phyloP scores from a whole-genome alignment of 2,329 filamentous ascomycete species.

The Fusarium kyushuense region DNA sequence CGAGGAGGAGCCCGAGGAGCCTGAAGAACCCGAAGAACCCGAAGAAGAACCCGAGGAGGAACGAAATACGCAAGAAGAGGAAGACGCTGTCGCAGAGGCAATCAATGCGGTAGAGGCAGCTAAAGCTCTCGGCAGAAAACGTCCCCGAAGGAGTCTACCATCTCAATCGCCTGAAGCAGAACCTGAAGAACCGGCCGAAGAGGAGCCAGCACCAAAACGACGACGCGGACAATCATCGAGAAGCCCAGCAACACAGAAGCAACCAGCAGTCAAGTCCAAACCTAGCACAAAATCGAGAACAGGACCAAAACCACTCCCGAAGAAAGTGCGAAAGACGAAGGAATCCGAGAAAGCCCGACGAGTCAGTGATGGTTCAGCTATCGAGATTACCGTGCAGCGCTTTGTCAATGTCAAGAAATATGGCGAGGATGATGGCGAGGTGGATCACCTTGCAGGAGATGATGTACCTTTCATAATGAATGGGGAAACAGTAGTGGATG shows the following conservation, averaged over 20 bases:
- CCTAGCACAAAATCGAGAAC: constrained; percentile 24
- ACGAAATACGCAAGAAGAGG: constrained; percentile 39
- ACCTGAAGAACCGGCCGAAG: constrained; percentile 50
- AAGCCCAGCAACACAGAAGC: constrained; percentile 60
- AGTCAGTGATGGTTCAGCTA: constrained; percentile 47
- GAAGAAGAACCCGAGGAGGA: constrained; percentile 21
- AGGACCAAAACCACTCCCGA: constrained; percentile 40
- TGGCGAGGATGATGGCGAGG: constrained; percentile 55
- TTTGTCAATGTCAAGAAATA: constrained; percentile 63
- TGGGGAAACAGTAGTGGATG: constrained; percentile 72
- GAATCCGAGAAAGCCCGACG: constrained; percentile 40
- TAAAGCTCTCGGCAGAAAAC: constrained; percentile 57
- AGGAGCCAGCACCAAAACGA: constrained; percentile 54
- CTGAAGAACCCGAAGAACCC: constrained; percentile 24
- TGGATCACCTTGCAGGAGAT: constrained; percentile 61
- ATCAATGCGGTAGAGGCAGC: constrained; percentile 60
- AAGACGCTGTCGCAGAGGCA: constrained; percentile 55
- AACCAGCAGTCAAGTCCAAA: constrained; percentile 48
- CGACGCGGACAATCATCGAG: constrained; percentile 52
- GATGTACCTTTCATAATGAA: constrained; percentile 67
- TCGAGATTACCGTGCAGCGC: constrained; percentile 71
- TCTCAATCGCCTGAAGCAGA: constrained; percentile 59
- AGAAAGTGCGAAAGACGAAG: constrained; percentile 37
- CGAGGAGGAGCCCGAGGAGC: constrained; percentile 5
- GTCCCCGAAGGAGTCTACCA: constrained; percentile 54